A percentile compares a stretch with the other conserved stretches of the same genome.
These are phyloP conservation scores for Pisolithus tinctorius DNA, from an alignment of 768 basidiomycete species.

Conservation along the genomic window DNA sequence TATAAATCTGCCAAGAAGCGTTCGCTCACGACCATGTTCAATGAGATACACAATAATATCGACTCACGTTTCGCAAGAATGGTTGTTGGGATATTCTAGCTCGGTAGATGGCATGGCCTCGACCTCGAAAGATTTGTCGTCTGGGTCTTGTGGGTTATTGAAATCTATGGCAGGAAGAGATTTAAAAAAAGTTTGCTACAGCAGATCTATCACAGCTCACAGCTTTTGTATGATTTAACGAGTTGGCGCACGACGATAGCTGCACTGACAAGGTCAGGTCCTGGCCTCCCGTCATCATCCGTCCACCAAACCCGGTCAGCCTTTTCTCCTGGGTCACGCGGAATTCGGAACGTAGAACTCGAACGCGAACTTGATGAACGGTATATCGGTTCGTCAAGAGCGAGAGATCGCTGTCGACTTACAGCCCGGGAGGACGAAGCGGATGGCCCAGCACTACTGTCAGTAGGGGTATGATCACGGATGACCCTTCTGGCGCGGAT, in stretches of 20 bases:
- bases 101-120: conserved; percentile 59
- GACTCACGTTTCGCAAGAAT: conserved; percentile 59
- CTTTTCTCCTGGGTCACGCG: conserved; percentile 15
- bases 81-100: conserved; percentile 72
- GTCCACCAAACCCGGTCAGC: conserved; percentile 41
- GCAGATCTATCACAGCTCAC: conserved; percentile 34
- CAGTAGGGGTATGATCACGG: conserved; percentile 12
- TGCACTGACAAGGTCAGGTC: conserved; percentile 50
- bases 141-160: conserved; percentile 54
- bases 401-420: conserved; percentile 33
- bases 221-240: conserved; percentile 62
- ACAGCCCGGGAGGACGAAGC: conserved; percentile 36
- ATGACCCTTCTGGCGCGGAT: conserved; percentile 20
- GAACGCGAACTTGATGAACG: conserved; percentile 57
- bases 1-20: conserved; percentile 46
- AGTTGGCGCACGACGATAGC: conserved; percentile 56
- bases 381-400: conserved; percentile 52
- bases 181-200: neutral
- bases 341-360: conserved; percentile 42
- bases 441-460: conserved; percentile 29
- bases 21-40: neutral
- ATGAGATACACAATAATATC: neutral
- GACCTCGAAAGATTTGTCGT: conserved; percentile 59
- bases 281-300: conserved; percentile 46
- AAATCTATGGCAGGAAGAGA: conserved; percentile 47